Conservation (phyloP, 2,329 filamentous ascomycete genomes). For the Parastagonospora avenae region DNA sequence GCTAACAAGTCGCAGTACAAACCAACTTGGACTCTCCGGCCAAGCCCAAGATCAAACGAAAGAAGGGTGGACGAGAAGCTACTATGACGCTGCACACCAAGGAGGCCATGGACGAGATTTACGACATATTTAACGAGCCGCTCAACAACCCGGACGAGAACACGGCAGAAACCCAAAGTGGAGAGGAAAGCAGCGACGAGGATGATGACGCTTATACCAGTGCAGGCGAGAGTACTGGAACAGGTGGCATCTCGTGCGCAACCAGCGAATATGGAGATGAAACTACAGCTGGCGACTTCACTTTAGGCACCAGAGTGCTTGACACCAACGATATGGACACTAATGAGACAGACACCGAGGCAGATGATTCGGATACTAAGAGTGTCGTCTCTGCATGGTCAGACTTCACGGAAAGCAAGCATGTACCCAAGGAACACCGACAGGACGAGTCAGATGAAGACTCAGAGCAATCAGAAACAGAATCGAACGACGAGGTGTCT, state of each 20-base stretch:
- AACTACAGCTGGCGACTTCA: constrained; percentile 57
- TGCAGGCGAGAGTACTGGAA: constrained; percentile 81
- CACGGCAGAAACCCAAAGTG: constrained; percentile 63
- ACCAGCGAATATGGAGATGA: constrained; percentile 71
- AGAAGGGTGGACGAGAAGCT: constrained; percentile 76
- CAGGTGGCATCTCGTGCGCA: constrained; percentile 69
- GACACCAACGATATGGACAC: constrained; percentile 55
- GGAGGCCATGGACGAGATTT: constrained; percentile 96
- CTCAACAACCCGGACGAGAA: constrained; percentile 58
- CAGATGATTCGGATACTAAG: constrained; percentile 45
- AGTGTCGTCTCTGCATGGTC: constrained; percentile 78
- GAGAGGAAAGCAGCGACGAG: constrained; percentile 69
- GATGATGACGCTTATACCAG: constrained; percentile 72
- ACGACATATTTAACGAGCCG: constrained; percentile 94
- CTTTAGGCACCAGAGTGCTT: constrained; percentile 44
- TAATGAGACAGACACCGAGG: constrained; percentile 50
- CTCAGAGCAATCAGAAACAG: constrained; percentile 41
- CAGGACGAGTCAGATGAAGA: constrained; percentile 46
- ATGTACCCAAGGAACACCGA: constrained; percentile 59
- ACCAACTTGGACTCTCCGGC: constrained; percentile 89
- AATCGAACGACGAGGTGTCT: constrained; percentile 41
- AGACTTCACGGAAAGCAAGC: constrained; percentile 77
- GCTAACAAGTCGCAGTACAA: constrained; percentile 67
- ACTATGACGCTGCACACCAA: constrained; percentile 98
- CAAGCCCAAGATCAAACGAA: constrained; percentile 73